These are phyloP conservation scores for Rubroshorea leprosula DNA, from an alignment of 345 rosid species.

Conservation along the genomic window DNA sequence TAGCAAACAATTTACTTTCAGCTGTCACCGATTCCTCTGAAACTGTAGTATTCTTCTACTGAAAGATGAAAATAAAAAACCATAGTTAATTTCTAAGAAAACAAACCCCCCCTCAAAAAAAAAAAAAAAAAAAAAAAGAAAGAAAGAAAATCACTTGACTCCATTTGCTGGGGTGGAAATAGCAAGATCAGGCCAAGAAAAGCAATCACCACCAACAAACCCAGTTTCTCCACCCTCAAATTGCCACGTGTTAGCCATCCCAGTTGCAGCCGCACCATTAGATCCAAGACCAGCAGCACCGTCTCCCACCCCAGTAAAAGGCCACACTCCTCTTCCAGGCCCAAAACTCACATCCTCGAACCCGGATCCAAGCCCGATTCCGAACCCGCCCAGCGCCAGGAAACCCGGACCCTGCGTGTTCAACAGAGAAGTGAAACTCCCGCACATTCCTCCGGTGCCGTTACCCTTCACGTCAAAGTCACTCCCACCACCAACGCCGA, in stretches of 20 bases:
- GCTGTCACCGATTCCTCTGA: constrained; percentile 12
- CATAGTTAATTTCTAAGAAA: neutral
- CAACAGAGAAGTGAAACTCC: constrained; percentile 71
- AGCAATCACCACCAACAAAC: constrained; percentile 60
- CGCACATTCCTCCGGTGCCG: constrained; percentile 18
- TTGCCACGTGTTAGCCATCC: constrained; percentile 65
- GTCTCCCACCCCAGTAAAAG: constrained; percentile 46
- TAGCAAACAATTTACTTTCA: constrained; percentile 12
- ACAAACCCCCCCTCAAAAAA: neutral
- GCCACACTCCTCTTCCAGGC: constrained; percentile 76
- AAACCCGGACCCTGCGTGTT: constrained; percentile 60
- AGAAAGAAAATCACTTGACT: constrained; percentile 43
- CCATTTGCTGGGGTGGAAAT: constrained; percentile 81
- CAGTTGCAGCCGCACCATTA: constrained; percentile 22
- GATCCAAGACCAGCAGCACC: constrained; percentile 28
- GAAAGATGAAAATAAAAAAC: neutral
- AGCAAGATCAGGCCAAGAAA: constrained; percentile 90
- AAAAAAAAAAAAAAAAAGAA: neutral
- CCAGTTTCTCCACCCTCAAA: constrained; percentile 60
- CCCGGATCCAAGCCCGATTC: constrained; percentile 57
- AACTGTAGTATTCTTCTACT: constrained; percentile 9
- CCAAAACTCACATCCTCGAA: constrained; percentile 65
- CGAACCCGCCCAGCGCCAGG: constrained; percentile 63
- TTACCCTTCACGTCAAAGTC: constrained; percentile 30
- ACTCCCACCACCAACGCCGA: constrained; percentile 20